phyloP scores from a whole-genome alignment of 2,329 filamentous ascomycete genomes.

The Sarocladium strictum region DNA sequence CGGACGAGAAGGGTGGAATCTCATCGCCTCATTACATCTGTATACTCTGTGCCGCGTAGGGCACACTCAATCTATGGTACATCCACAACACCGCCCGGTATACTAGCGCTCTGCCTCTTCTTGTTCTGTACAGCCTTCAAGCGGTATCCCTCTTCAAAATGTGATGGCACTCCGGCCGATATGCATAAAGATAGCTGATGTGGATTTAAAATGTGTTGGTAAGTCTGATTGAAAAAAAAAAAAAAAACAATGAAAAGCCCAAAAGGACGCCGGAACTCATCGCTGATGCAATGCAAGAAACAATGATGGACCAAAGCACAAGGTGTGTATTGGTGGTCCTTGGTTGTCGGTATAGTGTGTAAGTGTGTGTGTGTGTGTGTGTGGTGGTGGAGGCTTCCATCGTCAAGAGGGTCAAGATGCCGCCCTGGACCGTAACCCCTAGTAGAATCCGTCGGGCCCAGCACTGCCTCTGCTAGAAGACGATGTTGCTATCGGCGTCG shows the following conservation, averaged over 20 bases:
- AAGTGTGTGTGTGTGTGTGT: too few species aligned
- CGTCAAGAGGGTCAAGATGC: not conserved
- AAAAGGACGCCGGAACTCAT: slow-evolving; percentile 6
- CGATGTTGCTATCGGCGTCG: slow-evolving; percentile 25
- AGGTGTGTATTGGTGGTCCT: not conserved
- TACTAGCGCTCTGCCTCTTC: not conserved
- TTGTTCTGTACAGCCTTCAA: not conserved
- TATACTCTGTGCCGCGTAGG: not conserved
- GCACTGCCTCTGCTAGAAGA: slow-evolving; percentile 24
- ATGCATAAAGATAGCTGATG: not conserved
- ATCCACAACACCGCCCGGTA: not conserved
- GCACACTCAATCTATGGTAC: not conserved
- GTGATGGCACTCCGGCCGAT: not conserved
- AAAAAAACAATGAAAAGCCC: not conserved
- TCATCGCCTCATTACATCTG: slow-evolving; percentile 3
- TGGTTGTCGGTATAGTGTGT: not conserved
- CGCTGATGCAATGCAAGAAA: slow-evolving; percentile 7
- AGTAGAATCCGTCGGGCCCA: slow-evolving; percentile 25
- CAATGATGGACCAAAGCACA: not conserved
- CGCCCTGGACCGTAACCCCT: slow-evolving; percentile 11
- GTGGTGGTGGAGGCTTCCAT: too few species aligned
- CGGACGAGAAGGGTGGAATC: not conserved
- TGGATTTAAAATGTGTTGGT: not conserved
- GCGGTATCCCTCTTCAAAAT: not conserved
- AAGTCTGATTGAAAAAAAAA: too few species aligned